Conservation (phyloP, 352 stramenopile species). For the Phytophthora colocasiae region DNA sequence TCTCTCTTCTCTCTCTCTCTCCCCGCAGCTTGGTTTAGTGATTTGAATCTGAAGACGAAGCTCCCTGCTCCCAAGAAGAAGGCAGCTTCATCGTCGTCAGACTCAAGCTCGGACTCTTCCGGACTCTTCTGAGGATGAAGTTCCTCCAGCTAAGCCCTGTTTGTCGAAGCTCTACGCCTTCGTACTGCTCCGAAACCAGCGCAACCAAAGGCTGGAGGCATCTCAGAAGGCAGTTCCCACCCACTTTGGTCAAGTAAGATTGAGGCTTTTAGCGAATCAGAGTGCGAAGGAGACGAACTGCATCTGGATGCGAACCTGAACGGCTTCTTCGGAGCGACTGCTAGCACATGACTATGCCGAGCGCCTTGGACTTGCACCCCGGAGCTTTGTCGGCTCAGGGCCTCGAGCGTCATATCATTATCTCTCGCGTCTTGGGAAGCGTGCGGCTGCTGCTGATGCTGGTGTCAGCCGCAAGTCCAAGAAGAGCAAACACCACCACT, state of each 20-base stretch:
- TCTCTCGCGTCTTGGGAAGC: conserved; percentile 44
- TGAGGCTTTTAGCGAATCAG: conserved; percentile 69
- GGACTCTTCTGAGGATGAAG: conserved; percentile 28
- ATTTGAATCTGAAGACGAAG: conserved; percentile 10
- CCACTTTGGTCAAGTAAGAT: conserved; percentile 89
- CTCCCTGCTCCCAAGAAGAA: conserved; percentile 15
- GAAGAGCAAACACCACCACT: conserved; percentile 41
- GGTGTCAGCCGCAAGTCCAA: conserved; percentile 27
- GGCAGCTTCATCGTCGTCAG: conserved; percentile 16
- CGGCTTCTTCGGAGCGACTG: conserved; percentile 81
- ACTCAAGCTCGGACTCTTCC: conserved; percentile 27
- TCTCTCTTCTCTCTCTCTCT: no score
- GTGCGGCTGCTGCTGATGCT: conserved; percentile 19
- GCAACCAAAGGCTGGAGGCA: conserved; percentile 41
- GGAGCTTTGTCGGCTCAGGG: conserved; percentile 72
- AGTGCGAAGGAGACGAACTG: conserved; percentile 46
- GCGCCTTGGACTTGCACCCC: conserved; percentile 71
- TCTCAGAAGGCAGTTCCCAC: conserved; percentile 74
- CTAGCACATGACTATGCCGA: conserved; percentile 86
- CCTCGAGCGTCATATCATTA: conserved; percentile 84
- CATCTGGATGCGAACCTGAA: conserved; percentile 84
- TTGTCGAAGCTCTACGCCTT: no score
- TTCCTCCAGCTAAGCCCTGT: conserved; percentile 12
- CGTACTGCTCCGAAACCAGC: conserved; percentile 12
- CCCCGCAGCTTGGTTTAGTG: no score